Evolutionary conservation across 108 stramenopile genomes (phyloP), one percentile per base, ranked within the genome.

Genomic region (Nitzschia sp.): DNA sequence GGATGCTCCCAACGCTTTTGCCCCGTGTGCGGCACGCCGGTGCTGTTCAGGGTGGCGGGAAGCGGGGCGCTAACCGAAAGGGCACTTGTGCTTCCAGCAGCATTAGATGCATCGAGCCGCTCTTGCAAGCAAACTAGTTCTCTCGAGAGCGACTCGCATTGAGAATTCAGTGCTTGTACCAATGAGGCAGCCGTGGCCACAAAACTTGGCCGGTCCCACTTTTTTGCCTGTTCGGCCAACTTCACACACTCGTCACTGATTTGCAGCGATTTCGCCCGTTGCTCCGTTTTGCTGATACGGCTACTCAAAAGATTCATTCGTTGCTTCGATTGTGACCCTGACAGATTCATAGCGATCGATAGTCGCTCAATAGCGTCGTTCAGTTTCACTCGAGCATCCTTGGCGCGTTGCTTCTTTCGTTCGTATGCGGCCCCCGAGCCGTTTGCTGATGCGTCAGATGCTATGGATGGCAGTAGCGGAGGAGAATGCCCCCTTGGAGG

Each of bases 351-450:
- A 31, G 90, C 83, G 38, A 90, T 68, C 1, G 81, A 73, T 27
- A 91, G 76, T 23, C 79, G 70, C 71, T 95, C 93, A 56, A 95
- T 91, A 9, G 89, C 65, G 66, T 95, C 85, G 55, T 95, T 95
- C 36, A 92, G 66, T 69, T 86, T 85, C 35, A 90, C 64, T 9
- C 93, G 80, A 1, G 90, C 93, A 81, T 90, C 84, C 64, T 95
- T 95, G 53, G 93, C 93, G 26, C 89, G 73, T 70, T 90, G 87
- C 64, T 95, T 95, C 73, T 95, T 95, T 3, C 93, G 68, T 68
- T 95, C 91, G 54, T 95, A 95, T 0, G 89, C 87, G 17, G 75
- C 66, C 9, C 64, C 82, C 15, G 72, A 35, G 29, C 75, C 75
- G 54, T 42, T 68, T 15, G 26, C 36, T 24, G 28, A 23, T 6